Percentiles rank a stretch among this genome's conserved stretches.
Conservation (phyloP, 441 rosid genomes). For the Macaranga tanarius region DNA sequence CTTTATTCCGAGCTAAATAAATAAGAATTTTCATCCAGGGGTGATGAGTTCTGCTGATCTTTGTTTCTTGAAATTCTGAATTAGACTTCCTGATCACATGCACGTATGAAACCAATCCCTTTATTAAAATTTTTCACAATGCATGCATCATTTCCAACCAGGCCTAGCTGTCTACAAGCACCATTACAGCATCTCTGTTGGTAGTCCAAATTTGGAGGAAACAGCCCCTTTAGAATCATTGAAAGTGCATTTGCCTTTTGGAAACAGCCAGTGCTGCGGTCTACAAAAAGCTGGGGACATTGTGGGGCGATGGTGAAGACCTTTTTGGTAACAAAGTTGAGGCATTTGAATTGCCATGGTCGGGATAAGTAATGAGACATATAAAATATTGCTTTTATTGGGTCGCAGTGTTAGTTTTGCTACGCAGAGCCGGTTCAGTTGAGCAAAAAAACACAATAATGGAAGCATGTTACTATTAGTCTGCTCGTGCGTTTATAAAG, state of each 20-base stretch:
- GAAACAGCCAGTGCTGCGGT: background rate
- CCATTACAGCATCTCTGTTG: background rate
- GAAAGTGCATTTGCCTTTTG: background rate
- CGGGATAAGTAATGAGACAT: background rate
- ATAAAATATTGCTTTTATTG: background rate
- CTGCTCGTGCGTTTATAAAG: background rate
- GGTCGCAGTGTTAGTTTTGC: background rate
- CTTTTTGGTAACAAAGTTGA: background rate
- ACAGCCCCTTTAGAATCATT: too few relatives aligned
- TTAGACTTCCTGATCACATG: too few relatives aligned
- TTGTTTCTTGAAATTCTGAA: too few relatives aligned
- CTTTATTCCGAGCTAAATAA: too few relatives aligned
- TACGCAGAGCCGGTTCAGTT: background rate
- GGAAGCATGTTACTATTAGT: background rate
- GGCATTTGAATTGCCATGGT: background rate
- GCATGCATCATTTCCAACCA: too few relatives aligned
- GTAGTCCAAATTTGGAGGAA: background rate
- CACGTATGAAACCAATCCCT: too few relatives aligned
- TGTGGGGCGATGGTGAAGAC: background rate
- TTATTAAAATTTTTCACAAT: too few relatives aligned
- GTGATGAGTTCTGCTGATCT: too few relatives aligned
- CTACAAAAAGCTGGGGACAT: background rate
- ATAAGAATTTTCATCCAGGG: too few relatives aligned
- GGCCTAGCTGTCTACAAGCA: slow-evolving; percentile 13
- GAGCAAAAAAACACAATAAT: background rate